Evolutionary conservation across 1,139 yeast species (phyloP).

Genomic region (Yamadazyma blattariae): DNA sequence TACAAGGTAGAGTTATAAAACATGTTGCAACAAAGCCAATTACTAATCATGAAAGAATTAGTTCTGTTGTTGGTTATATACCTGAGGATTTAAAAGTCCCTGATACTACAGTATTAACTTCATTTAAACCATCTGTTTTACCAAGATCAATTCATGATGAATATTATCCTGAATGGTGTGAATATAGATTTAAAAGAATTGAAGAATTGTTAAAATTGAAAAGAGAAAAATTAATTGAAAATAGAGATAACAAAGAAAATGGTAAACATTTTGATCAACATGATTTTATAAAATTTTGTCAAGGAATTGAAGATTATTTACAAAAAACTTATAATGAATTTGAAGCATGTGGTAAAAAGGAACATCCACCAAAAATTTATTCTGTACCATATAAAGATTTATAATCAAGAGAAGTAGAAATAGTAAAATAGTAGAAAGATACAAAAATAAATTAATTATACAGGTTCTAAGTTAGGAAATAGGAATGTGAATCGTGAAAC

Average conservation of each 20-base stretch:
- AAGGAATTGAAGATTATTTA: slow-evolving; percentile 34
- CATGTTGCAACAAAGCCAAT: slow-evolving; percentile 34
- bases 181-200: slow-evolving; percentile 37
- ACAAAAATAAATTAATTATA: too few relatives aligned
- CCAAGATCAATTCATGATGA: slow-evolving; percentile 36
- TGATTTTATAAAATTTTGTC: slow-evolving; percentile 28
- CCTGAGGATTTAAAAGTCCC: slow-evolving; percentile 34
- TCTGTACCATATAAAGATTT: slow-evolving; percentile 15
- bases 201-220: slow-evolving; percentile 28
- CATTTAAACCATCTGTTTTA: slow-evolving; percentile 40
- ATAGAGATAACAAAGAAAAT: slow-evolving; percentile 21
- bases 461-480: too few relatives aligned
- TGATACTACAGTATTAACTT: slow-evolving; percentile 41
- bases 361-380: slow-evolving; percentile 16
- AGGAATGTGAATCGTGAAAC: too few relatives aligned
- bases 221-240: slow-evolving; percentile 16
- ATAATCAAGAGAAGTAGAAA: too few relatives aligned
- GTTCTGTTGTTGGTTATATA: slow-evolving; percentile 43
- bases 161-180: slow-evolving; percentile 46
- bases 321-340: slow-evolving; percentile 41
- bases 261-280: slow-evolving; percentile 31
- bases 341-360: slow-evolving; percentile 32
- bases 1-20: slow-evolving; percentile 32
- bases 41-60: slow-evolving; percentile 29
- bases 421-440: too few relatives aligned